Evolutionary conservation across 345 rosid species (phyloP), one percentile per base, ranked within the genome.

Genomic region (Pugionium cornutum): DNA sequence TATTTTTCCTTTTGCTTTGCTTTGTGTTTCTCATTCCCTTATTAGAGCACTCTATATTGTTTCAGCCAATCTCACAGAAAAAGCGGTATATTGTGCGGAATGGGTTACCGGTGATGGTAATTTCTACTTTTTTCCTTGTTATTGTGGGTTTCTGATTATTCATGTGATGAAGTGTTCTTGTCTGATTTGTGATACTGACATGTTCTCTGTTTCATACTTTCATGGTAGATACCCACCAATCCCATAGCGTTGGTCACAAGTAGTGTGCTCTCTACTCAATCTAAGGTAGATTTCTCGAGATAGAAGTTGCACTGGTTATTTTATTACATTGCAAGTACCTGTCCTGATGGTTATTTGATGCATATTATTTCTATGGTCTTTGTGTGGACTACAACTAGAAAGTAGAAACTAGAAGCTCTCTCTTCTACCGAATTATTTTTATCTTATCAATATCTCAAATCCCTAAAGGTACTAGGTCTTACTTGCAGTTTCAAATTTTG

Each of bases 51-150:
- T 64, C 9, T 40, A 32, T 65, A 49, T 61, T 58, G 10, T 78
- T 73, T 41, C 92, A 92, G 97, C 98, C 98, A 26, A 77, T 86
- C 67, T 73, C 96, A 26, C 96, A 88, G 80, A 76, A 80, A 63
- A 89, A 89, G 53, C 77, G 98, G 31, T 92, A 86, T 76, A 76
- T 86, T 67, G 94, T 81, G 65, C 78, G 91, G 78, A 80, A 89
- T 74, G 94, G 96, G 36, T 57, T 54, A 71, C 96, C 97, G 25
- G 83, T 85, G 41, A 68, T 86, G 94, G 98, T 92, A 86, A 47
- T 34, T 50, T 1, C 54, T 64, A 57, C 63, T 64, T 56, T n/a
- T 60, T 80, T 31, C 49, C 44, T 59, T 62, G 8, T 41, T 48
- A 61, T 66, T 28, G 7, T 49, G 62, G 49, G 43, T 68, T 66